Percentiles rank a stretch among this genome's conserved stretches.
phyloP scores from a whole-genome alignment of 2,329 filamentous ascomycete species.

The Penicillium decumbens region DNA sequence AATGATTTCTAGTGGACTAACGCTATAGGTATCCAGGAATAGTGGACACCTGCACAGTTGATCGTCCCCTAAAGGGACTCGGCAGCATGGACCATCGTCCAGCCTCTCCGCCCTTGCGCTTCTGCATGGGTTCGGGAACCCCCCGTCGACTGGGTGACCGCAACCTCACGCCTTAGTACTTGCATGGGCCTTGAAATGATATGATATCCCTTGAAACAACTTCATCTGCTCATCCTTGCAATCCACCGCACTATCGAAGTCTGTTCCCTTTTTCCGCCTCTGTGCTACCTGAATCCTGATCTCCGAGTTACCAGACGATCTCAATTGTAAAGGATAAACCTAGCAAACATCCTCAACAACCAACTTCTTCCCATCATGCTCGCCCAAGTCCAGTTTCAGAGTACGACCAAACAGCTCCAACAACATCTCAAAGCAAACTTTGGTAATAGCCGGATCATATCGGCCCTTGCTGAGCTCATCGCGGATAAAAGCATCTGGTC shows the following conservation, averaged over 20 bases:
- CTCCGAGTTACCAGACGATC: neutral
- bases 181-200: neutral
- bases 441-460: constrained; percentile 81
- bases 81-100: neutral
- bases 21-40: neutral
- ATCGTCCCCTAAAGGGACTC: neutral
- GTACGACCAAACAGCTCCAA: constrained; percentile 77
- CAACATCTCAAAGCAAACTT: constrained; percentile 86
- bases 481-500: constrained; percentile 75
- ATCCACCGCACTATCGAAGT: neutral
- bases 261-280: neutral
- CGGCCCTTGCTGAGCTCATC: constrained; percentile 91
- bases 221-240: neutral
- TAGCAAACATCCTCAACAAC: constrained; percentile 71
- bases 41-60: neutral
- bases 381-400: constrained; percentile 73
- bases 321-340: neutral
- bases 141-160: neutral
- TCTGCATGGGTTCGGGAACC: neutral
- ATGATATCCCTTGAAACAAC: neutral
- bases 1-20: neutral
- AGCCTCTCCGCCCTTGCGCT: constrained; percentile 5
- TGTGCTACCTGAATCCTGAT: neutral
- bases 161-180: too few species aligned
- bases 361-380: constrained; percentile 56